Percentiles rank a stretch among this genome's conserved stretches.
Conservation (phyloP, 148 eudicot species). For the Spergularia bocconei region DNA sequence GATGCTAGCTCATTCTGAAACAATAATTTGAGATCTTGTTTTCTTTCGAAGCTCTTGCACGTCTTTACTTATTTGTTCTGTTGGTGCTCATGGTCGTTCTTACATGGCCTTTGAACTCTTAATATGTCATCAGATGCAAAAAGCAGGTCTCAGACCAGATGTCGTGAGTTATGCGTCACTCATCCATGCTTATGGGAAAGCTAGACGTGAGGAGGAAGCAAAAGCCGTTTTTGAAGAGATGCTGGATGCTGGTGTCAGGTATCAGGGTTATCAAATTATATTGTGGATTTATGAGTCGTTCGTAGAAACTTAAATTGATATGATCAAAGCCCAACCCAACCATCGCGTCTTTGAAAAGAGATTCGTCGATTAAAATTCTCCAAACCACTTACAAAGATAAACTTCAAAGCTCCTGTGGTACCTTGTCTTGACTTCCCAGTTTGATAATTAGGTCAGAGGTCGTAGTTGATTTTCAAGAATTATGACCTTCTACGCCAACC, state of each 20-base stretch:
- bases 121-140: conserved; percentile 74
- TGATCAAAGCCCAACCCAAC: background rate
- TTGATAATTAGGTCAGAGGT: too few relatives aligned
- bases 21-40: background rate
- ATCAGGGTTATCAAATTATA: conserved; percentile 13
- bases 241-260: conserved; percentile 99
- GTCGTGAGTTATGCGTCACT: conserved; percentile 93
- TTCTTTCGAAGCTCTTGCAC: background rate
- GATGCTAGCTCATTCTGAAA: background rate
- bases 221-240: conserved; percentile 96
- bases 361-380: background rate
- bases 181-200: conserved; percentile 87
- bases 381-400: too few relatives aligned
- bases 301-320: background rate
- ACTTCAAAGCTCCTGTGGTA: too few relatives aligned
- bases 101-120: conserved; percentile 19
- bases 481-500: too few relatives aligned
- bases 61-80: background rate
- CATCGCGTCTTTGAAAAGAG: background rate
- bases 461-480: too few relatives aligned
- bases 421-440: too few relatives aligned
- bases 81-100: conserved; percentile 4
- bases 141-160: conserved; percentile 74
- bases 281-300: background rate
- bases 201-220: conserved; percentile 95